phyloP scores from a whole-genome alignment of 2,329 filamentous ascomycete genomes.

The Orbilia ellipsospora region DNA sequence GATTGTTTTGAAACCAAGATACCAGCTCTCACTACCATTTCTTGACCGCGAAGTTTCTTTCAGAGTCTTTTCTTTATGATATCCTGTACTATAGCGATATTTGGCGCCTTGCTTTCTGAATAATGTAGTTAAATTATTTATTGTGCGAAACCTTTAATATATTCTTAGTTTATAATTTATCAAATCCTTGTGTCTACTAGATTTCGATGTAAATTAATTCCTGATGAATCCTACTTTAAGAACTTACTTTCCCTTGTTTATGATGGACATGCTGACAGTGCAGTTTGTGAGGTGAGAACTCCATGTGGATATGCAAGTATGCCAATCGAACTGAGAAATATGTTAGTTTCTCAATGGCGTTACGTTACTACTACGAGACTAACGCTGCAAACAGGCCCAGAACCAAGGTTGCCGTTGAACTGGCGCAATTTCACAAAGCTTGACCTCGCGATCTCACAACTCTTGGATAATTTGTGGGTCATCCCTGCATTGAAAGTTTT shows the following conservation, averaged over 20 bases:
- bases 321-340: background rate
- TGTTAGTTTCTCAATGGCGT: background rate
- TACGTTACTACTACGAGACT: no score
- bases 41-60: constrained; percentile 8
- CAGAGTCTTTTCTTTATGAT: constrained; percentile 24
- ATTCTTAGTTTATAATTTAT: background rate
- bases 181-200: no score
- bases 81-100: constrained; percentile 54
- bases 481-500: constrained; percentile 35
- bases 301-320: background rate
- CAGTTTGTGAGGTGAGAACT: background rate
- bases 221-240: background rate
- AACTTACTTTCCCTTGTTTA: no score
- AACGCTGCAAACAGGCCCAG: background rate
- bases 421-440: no score
- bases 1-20: constrained; percentile 45
- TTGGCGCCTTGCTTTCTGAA: constrained; percentile 43
- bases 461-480: background rate
- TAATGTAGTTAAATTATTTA: constrained; percentile 30
- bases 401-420: constrained; percentile 2
- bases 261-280: no score
- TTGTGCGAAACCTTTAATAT: constrained; percentile 12
- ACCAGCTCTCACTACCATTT: constrained; percentile 29
- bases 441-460: constrained; percentile 12
- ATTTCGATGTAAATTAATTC: background rate